Evolutionary conservation across 805 yeast genomes (phyloP).

Genomic region (Pichia cephalocereana): DNA sequence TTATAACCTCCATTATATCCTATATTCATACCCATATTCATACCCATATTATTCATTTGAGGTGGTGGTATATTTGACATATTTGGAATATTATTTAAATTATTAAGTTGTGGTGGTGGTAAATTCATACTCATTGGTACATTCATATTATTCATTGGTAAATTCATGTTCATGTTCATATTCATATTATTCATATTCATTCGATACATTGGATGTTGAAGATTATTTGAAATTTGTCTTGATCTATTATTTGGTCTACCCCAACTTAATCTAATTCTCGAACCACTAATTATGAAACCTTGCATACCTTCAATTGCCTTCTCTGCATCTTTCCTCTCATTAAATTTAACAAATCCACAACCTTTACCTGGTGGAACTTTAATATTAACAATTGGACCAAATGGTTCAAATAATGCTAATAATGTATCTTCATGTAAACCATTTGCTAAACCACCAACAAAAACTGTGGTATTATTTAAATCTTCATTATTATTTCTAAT

Average conservation of each 20-base stretch:
- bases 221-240: conserved; percentile 17
- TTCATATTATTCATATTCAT: background rate
- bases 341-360: conserved; percentile 68
- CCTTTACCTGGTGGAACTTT: conserved; percentile 74
- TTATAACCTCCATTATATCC: background rate
- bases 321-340: conserved; percentile 64
- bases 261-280: conserved; percentile 67
- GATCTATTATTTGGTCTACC: conserved; percentile 37
- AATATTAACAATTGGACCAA: conserved; percentile 60
- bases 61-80: too few relatives aligned
- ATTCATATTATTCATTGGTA: too few relatives aligned
- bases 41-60: background rate
- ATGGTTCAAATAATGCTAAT: conserved; percentile 55
- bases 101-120: background rate
- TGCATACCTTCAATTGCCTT: conserved; percentile 72
- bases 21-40: background rate
- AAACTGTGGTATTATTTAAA: conserved; percentile 70
- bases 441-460: conserved; percentile 58
- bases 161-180: too few relatives aligned
- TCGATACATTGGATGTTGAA: conserved; percentile 1
- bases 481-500: conserved; percentile 22
- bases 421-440: conserved; percentile 56
- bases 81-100: background rate
- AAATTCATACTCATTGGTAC: background rate
- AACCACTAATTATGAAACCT: conserved; percentile 69